phyloP scores from a whole-genome alignment of 257 asterid species.

The Solanum virginianum region DNA sequence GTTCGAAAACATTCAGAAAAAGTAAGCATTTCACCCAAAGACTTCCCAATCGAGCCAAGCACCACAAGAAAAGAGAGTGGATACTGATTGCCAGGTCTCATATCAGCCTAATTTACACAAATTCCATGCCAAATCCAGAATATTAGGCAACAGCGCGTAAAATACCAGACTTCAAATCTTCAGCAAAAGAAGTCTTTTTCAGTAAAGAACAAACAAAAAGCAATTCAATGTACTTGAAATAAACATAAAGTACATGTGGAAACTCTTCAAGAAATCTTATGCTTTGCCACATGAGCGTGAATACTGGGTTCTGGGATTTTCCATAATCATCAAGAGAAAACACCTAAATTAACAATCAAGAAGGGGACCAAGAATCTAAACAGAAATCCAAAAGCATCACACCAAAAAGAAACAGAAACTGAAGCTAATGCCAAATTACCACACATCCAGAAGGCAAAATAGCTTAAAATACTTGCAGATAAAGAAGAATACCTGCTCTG shows the following conservation, averaged over 20 bases:
- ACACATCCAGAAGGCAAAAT: background rate
- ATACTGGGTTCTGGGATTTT: background rate
- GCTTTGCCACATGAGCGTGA: background rate
- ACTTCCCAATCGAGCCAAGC: background rate
- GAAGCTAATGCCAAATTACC: background rate
- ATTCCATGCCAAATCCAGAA: background rate
- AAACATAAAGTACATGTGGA: background rate
- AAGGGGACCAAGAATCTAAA: background rate
- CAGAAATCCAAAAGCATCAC: background rate
- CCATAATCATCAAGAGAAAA: background rate
- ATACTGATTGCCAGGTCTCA: background rate
- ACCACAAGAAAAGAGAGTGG: background rate
- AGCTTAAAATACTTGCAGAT: background rate
- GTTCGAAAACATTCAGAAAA: background rate
- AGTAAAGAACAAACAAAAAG: background rate
- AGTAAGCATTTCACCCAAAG: background rate
- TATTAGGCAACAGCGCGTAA: background rate
- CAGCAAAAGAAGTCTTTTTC: background rate
- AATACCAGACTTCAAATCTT: background rate
- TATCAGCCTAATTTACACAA: background rate
- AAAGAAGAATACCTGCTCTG: slow-evolving; percentile 59
- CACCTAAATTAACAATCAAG: background rate
- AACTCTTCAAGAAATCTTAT: background rate
- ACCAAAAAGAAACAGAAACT: background rate
- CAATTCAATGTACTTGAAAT: background rate